Conservation (phyloP, 2,329 filamentous ascomycete genomes). For the Didymella lethalis region DNA sequence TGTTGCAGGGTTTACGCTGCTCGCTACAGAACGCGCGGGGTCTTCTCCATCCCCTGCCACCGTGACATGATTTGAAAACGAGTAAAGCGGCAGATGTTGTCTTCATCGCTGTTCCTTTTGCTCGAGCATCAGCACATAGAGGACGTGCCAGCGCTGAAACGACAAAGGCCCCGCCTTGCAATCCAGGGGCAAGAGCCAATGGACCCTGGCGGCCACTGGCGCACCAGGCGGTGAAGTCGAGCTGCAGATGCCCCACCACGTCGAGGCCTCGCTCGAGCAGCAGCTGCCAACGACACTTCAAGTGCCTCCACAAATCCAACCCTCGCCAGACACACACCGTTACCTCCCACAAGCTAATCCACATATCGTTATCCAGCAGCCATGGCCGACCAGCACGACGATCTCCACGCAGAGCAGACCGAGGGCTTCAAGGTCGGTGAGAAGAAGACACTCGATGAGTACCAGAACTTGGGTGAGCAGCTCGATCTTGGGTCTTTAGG, state of each 20-base stretch:
- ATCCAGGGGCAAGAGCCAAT: slow-evolving; percentile 15
- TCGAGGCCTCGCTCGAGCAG: slow-evolving; percentile 28
- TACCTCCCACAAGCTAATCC: slow-evolving; percentile 5
- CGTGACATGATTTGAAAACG: not conserved
- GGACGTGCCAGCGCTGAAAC: slow-evolving; percentile 6
- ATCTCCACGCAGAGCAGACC: slow-evolving; percentile 85
- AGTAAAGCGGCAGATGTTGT: not conserved
- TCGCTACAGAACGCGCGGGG: slow-evolving; percentile 4
- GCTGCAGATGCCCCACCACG: slow-evolving; percentile 29
- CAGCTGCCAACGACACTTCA: slow-evolving; percentile 17
- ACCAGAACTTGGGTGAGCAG: slow-evolving; percentile 86
- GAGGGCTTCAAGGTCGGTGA: slow-evolving; percentile 98
- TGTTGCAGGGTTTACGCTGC: slow-evolving; percentile 2
- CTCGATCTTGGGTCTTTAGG: not conserved
- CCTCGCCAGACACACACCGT: slow-evolving; percentile 22
- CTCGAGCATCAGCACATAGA: not conserved
- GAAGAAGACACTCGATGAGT: slow-evolving; percentile 97
- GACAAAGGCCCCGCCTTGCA: slow-evolving; percentile 10
- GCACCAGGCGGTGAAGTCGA: slow-evolving; percentile 32
- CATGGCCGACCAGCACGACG: slow-evolving; percentile 67
- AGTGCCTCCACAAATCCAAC: slow-evolving; percentile 17
- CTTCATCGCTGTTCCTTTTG: not conserved
- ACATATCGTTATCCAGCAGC: slow-evolving; percentile 21
- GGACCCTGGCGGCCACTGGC: slow-evolving; percentile 9
- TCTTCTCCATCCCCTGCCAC: not conserved